Evolutionary conservation across 805 yeast genomes (phyloP).

Genomic region (Sungouiella thailandica): DNA sequence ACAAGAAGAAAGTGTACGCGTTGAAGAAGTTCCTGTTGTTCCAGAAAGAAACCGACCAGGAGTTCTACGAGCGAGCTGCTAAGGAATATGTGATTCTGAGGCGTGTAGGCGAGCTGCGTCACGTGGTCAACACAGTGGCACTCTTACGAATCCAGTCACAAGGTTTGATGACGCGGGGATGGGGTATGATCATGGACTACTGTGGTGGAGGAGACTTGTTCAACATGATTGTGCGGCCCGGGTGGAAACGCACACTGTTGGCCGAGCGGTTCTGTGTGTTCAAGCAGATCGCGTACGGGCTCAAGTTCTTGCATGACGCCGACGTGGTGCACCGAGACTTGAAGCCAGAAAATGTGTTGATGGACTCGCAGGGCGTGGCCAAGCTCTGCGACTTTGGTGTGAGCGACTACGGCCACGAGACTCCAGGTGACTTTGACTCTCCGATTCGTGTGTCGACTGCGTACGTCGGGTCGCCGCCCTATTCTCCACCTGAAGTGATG

Average conservation of each 20-base stretch:
- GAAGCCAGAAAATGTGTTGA: constrained; percentile 67
- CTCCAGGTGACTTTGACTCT: constrained; percentile 45
- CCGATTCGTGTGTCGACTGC: constrained; percentile 37
- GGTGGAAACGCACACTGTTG: constrained; percentile 52
- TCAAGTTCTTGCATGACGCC: constrained; percentile 55
- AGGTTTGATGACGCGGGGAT: constrained; percentile 52
- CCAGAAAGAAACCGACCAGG: constrained; percentile 56
- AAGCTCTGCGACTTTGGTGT: constrained; percentile 78
- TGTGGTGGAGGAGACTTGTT: constrained; percentile 62
- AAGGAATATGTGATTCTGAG: constrained; percentile 63
- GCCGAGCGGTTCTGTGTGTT: constrained; percentile 60
- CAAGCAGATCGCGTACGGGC: constrained; percentile 61
- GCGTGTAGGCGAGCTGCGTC: constrained; percentile 49
- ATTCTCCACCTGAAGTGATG: constrained; percentile 75
- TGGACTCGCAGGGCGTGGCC: constrained; percentile 56
- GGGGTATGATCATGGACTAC: constrained; percentile 71
- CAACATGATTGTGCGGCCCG: constrained; percentile 47
- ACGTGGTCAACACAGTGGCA: constrained; percentile 53
- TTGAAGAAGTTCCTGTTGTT: constrained; percentile 61
- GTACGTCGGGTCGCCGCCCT: constrained; percentile 77
- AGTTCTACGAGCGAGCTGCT: constrained; percentile 59
- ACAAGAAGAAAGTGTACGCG: constrained; percentile 51
- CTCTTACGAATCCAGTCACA: constrained; percentile 55
- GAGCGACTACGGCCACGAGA: constrained; percentile 57
- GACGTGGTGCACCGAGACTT: constrained; percentile 72